Evolutionary conservation across 768 basidiomycete genomes (phyloP).

Genomic region (Calocera cornea): DNA sequence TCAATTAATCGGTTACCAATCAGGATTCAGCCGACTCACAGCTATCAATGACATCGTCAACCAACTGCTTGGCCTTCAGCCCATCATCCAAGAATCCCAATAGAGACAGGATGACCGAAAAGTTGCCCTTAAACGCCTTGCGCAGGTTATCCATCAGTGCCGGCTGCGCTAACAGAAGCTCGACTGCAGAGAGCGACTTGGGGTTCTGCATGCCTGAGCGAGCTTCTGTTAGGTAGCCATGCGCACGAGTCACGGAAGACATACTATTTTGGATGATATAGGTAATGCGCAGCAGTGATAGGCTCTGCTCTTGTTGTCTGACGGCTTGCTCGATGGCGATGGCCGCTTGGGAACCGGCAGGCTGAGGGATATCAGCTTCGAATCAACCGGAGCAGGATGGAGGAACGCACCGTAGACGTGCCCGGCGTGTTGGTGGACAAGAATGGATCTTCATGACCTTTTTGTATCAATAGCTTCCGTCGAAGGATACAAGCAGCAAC

Average conservation of each 20-base stretch:
- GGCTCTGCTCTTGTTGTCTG: slow-evolving; percentile 66
- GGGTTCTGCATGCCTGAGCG: slow-evolving; percentile 45
- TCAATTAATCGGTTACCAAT: neutral
- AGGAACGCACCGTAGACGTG: slow-evolving; percentile 24
- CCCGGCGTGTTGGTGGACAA: slow-evolving; percentile 13
- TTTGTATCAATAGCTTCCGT: slow-evolving; percentile 51
- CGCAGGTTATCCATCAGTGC: slow-evolving; percentile 71
- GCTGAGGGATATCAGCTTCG: slow-evolving; percentile 8
- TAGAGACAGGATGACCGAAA: slow-evolving; percentile 78
- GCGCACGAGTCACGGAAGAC: slow-evolving; percentile 13
- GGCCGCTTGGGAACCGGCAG: slow-evolving; percentile 12
- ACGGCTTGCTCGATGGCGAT: slow-evolving; percentile 50
- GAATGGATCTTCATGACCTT: slow-evolving; percentile 71
- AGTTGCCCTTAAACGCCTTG: slow-evolving; percentile 85
- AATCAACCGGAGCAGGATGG: neutral
- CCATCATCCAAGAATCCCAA: slow-evolving; percentile 89
- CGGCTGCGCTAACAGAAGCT: slow-evolving; percentile 69
- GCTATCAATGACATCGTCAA: slow-evolving; percentile 79
- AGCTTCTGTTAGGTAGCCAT: neutral
- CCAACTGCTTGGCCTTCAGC: slow-evolving; percentile 68
- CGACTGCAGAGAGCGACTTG: slow-evolving; percentile 66
- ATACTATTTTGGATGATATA: slow-evolving; percentile 68
- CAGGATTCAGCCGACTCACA: slow-evolving; percentile 26
- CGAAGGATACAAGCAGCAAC: slow-evolving; percentile 79
- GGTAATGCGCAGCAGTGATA: slow-evolving; percentile 61